These are phyloP conservation scores for Sclerotinia sclerotiorum DNA, from an alignment of 2,329 filamentous ascomycete species.

Conservation along the genomic window DNA sequence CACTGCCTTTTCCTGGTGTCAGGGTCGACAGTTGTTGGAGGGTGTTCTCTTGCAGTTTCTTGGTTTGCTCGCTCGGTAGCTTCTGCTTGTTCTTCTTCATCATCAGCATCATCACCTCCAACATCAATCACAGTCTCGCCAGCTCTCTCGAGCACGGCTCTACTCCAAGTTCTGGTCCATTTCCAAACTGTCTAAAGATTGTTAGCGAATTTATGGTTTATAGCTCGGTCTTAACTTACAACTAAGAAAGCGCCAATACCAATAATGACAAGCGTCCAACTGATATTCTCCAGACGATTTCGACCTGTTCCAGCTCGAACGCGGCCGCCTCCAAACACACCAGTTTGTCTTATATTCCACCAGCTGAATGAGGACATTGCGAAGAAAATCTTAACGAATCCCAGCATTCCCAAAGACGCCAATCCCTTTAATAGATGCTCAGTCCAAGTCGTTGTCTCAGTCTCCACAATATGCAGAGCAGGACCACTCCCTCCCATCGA, in stretches of 20 bases:
- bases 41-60: neutral
- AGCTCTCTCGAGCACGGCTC: constrained; percentile 70
- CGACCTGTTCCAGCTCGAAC: constrained; percentile 63
- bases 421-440: constrained; percentile 88
- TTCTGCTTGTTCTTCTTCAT: constrained; percentile 38
- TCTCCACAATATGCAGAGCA: constrained; percentile 43
- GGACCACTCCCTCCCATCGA: constrained; percentile 46
- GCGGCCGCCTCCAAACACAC: constrained; percentile 52
- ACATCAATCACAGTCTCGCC: constrained; percentile 83
- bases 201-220: neutral
- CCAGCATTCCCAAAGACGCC: constrained; percentile 83
- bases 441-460: constrained; percentile 63
- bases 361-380: constrained; percentile 73
- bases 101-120: constrained; percentile 57
- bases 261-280: constrained; percentile 74
- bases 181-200: constrained; percentile 71
- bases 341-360: constrained; percentile 68
- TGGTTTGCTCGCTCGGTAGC: neutral
- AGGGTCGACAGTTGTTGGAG: constrained; percentile 9
- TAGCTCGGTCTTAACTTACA: constrained; percentile 52
- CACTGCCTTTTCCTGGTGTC: constrained; percentile 31
- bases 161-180: constrained; percentile 71
- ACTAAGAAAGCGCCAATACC: constrained; percentile 78
- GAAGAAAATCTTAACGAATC: constrained; percentile 78
- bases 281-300: constrained; percentile 75